Base-by-base conservation (phyloP, 2,329 filamentous ascomycete genomes). In the Camptophora hylomeconis region DNA sequence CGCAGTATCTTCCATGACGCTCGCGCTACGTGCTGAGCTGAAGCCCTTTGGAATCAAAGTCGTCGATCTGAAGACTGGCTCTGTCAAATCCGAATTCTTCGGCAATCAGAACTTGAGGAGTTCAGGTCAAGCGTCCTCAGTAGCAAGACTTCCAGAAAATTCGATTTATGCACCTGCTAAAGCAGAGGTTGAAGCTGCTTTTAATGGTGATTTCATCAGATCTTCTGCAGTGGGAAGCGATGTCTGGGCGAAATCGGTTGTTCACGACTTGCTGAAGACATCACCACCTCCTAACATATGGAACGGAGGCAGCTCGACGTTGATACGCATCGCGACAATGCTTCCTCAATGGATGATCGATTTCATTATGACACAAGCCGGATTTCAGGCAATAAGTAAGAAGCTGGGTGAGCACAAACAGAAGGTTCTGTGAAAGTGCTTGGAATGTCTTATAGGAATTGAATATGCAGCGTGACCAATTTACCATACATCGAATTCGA, bases 191-290 rank as follows among this genome's bases (percentile, higher is more conserved):
- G 3, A 30, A 20, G 20, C 14, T 35, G 12, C 26, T 32, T 9
- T 24, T 17, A 31, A 20, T 2, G 32, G 24, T 3, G 17, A 15
- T 10, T 8, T 15, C 18, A 16, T 26, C 13, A 33, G 13, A 9
- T 14, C 13, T 5, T 17, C 33, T 74, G 57, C 61, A 13, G 67
- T 72, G 56, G 52, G 62, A 16, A 61, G 61, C 24, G 54, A 63
- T 24, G 49, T 50, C 14, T 75, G 73, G 48, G 70, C 70, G 10
- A 50, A 52, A 30, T 61, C 57, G 20, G 69, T 73, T 3, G 69
- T 72, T 4, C 48, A 48, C 6, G 60, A 70, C 41, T 54, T 73
- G 7, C 44, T 72, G 26, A 76, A 41, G 61, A 67, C 1, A 61
- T 25, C 26, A 15, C 29, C 35, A n/a, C 35, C 39, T 7, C 11